These are phyloP conservation scores for Agapanthus africanus DNA, from an alignment of 106 monocot genomes.

Conservation along the genomic window DNA sequence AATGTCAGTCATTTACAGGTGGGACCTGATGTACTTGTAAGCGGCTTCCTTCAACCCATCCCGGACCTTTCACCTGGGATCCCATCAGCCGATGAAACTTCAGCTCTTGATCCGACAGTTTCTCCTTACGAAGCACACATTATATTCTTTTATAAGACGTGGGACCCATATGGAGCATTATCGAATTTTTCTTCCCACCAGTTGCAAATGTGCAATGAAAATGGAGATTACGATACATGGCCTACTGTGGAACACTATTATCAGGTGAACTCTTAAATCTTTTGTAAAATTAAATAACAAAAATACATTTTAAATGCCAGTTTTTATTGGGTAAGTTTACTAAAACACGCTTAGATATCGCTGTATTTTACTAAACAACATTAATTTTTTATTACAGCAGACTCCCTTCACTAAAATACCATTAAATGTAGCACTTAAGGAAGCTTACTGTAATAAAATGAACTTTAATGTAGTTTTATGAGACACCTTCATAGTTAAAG, in stretches of 20 bases:
- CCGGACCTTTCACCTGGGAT: conserved; percentile 81
- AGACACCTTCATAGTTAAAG: no score
- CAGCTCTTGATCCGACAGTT: conserved; percentile 66
- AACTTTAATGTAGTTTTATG: no score
- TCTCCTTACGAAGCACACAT: conserved; percentile 75
- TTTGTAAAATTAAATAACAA: no score
- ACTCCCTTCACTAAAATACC: no score
- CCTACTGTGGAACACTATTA: conserved; percentile 91
- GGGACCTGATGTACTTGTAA: conserved; percentile 85
- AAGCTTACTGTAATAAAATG: no score
- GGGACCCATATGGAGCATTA: conserved; percentile 87
- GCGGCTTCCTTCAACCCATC: conserved; percentile 91
- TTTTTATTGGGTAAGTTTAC: no score
- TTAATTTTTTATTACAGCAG: no score
- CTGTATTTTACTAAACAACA: no score
- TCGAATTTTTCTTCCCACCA: conserved; percentile 97
- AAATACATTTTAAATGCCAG: no score
- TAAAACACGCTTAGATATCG: no score
- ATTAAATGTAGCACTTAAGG: no score
- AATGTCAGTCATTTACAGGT: conserved; percentile 66
- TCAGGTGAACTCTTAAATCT: no score
- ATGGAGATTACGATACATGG: conserved; percentile 59
- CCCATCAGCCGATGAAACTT: conserved; percentile 68
- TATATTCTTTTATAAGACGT: conserved; percentile 97
- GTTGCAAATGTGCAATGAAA: conserved; percentile 55